Evolutionary conservation across 371 early-diverging fungal species (phyloP), one percentile per base, ranked within the genome.

Genomic region (Vairimorpha ceranae): DNA sequence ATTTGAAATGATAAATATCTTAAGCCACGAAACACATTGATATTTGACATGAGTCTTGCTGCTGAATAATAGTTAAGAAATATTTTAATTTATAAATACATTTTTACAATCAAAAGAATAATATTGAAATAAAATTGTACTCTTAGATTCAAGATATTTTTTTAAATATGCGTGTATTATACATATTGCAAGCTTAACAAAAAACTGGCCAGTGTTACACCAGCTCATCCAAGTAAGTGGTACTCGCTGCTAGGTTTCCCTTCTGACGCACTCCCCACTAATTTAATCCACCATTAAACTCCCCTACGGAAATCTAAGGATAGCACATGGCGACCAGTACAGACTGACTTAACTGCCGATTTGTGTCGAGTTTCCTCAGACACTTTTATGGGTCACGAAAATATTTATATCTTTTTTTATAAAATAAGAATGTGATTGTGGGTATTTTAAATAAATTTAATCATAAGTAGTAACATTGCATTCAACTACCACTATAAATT

Each of bases 171-270:
- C n/a, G n/a, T n/a, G n/a, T n/a, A n/a, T n/a, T n/a, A n/a, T n/a
- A n/a, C n/a, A n/a, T n/a, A 38, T 7, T 38, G 14, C 4, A 38
- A 7, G 6, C 19, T 51, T 51, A 19, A 30, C 4, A 58, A 58
- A 58, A 58, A 58, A 32, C 58, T 58, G n/a, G 33, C 19, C 25
- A 4, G 25, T 32, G 7, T 4, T 30, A 21, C 14, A 7, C 4
- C 29, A 58, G 58, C 58, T 58, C 58, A 27, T 25, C n/a, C 12
- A 10, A 58, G 69, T 33, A 29, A 15, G 12, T 27, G 60, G 69
- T 69, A 59, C 54, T 69, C 69, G 54, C 69, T 69, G 69, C 69
- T 69, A 21, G 2, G 69, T 69, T 69, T 45, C 69, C 69, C 2
- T 21, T 52, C 69, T 69, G 43, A 33, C 54, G 69, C 69, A 30